These are phyloP conservation scores for Cynara cardunculus DNA, from an alignment of 129 eudicot species.

Conservation along the genomic window DNA sequence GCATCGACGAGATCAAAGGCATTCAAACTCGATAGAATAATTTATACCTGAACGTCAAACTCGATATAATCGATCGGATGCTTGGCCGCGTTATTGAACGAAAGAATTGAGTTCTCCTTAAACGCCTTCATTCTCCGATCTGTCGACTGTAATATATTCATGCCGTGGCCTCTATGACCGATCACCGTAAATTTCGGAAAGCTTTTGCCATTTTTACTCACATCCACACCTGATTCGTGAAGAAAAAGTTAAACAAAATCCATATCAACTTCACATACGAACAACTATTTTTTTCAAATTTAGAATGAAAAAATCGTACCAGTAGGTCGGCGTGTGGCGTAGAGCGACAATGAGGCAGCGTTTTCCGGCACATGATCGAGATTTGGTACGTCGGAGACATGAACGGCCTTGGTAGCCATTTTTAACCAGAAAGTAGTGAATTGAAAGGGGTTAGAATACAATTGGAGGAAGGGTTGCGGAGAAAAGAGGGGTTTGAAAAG, in stretches of 20 bases:
- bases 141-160: conserved; percentile 70
- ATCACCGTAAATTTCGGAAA: conserved; percentile 60
- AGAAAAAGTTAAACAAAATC: neutral
- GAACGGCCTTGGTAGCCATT: conserved; percentile 92
- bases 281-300: neutral
- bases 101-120: conserved; percentile 73
- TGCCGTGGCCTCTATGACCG: conserved; percentile 92
- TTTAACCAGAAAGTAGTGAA: neutral
- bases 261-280: neutral
- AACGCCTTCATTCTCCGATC: conserved; percentile 82
- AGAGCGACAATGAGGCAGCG: conserved; percentile 44
- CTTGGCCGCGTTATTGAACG: conserved; percentile 70
- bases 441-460: neutral
- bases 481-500: conserved; percentile 18
- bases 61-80: conserved; percentile 67
- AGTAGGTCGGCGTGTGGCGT: conserved; percentile 40
- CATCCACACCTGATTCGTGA: conserved; percentile 34
- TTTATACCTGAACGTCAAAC: conserved; percentile 92
- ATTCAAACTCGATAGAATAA: neutral
- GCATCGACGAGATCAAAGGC: neutral
- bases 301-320: conserved; percentile 22
- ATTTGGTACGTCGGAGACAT: conserved; percentile 82
- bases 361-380: conserved; percentile 67
- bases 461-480: neutral
- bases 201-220: conserved; percentile 32